Percentiles rank a stretch among this genome's conserved stretches.
Conservation (phyloP, 148 eudicot species). For the Chenopodium berlandieri region DNA sequence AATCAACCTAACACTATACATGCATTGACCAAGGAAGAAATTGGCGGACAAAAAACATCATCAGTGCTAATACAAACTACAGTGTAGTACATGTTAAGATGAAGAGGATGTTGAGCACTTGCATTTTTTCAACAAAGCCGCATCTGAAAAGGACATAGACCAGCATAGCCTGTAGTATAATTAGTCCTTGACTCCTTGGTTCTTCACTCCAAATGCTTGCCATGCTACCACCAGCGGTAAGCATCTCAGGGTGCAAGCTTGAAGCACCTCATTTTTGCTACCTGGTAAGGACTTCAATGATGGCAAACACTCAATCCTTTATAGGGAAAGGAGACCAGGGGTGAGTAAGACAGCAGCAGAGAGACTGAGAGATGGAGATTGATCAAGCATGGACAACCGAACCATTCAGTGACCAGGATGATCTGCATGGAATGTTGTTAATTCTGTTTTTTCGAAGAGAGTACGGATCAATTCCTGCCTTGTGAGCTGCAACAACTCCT, state of each 20-base stretch:
- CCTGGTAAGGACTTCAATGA: not conserved
- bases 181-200: not conserved
- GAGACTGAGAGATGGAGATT: not conserved
- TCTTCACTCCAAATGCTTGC: not conserved
- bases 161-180: not conserved
- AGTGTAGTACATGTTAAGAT: not conserved
- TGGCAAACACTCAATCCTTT: not conserved
- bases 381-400: conserved; percentile 17
- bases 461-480: conserved; percentile 83
- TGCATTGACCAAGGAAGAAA: not conserved
- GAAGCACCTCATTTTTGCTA: not conserved
- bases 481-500: conserved; percentile 91
- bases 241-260: not conserved
- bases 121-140: not conserved
- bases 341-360: not conserved
- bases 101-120: not conserved
- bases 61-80: not conserved
- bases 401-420: conserved; percentile 45
- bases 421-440: conserved; percentile 37
- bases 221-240: not conserved
- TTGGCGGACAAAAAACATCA: not conserved
- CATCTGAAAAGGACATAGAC: not conserved
- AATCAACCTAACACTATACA: not conserved
- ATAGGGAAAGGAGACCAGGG: not conserved
- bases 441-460: conserved; percentile 67